Evolutionary conservation across 768 basidiomycete species (phyloP).

Genomic region (Boletus barrowsii): DNA sequence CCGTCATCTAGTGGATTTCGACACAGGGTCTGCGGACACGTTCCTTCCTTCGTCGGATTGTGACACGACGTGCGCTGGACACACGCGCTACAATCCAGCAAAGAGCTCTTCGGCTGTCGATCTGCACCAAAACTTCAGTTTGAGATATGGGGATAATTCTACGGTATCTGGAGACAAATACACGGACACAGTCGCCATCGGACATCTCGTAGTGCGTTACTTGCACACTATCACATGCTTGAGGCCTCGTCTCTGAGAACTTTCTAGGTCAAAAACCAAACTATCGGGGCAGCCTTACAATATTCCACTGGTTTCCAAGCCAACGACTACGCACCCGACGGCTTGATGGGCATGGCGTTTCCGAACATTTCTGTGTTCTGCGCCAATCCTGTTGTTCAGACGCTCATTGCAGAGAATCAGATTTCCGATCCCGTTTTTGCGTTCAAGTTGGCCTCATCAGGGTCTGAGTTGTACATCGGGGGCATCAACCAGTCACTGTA

Average conservation of each 20-base stretch:
- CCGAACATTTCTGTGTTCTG: conserved; percentile 34
- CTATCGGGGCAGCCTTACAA: conserved; percentile 19
- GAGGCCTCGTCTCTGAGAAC: conserved; percentile 3
- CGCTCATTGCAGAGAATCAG: conserved; percentile 37
- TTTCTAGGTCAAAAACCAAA: conserved; percentile 24
- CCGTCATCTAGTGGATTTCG: conserved; percentile 27
- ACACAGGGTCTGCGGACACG: conserved; percentile 36
- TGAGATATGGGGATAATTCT: conserved; percentile 45
- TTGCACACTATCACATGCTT: not conserved
- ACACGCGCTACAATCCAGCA: conserved; percentile 36
- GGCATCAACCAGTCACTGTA: conserved; percentile 39
- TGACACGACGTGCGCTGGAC: conserved; percentile 30
- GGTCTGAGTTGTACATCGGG: conserved; percentile 41
- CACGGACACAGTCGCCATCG: conserved; percentile 38
- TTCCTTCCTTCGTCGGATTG: conserved; percentile 32
- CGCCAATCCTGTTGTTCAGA: conserved; percentile 40
- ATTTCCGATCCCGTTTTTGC: conserved; percentile 35
- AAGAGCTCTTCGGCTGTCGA: conserved; percentile 29
- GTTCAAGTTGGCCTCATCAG: conserved; percentile 37
- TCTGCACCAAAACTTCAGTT: conserved; percentile 27
- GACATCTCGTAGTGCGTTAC: conserved; percentile 25
- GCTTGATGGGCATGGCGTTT: conserved; percentile 45
- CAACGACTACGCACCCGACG: conserved; percentile 23
- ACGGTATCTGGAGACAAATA: conserved; percentile 38
- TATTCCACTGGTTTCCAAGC: conserved; percentile 17